Percentiles rank a stretch among this genome's conserved stretches.
Conservation (phyloP, 192 early-diverging fungal genomes). For the Linnemannia hyalina region DNA sequence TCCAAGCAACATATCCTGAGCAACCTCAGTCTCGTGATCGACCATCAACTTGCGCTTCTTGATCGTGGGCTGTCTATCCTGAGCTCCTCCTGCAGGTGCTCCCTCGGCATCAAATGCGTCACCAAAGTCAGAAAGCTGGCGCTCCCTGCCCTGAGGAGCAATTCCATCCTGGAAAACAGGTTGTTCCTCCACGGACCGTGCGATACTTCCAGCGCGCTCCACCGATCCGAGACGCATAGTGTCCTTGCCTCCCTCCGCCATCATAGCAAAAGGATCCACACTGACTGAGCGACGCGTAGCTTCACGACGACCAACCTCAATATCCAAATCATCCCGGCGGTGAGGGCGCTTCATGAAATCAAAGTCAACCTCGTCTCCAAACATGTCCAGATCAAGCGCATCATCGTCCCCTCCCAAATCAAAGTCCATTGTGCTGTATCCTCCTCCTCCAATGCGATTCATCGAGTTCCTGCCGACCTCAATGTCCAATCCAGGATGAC, state of each 20-base stretch:
- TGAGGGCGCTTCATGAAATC: conserved; percentile 55
- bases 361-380: conserved; percentile 47
- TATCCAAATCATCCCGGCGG: conserved; percentile 57
- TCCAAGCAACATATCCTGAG: conserved; percentile 48
- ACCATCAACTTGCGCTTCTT: conserved; percentile 73
- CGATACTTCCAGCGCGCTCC: conserved; percentile 39
- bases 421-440: conserved; percentile 53
- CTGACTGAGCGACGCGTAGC: conserved; percentile 38
- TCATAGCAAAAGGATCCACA: conserved; percentile 56
- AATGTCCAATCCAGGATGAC: conserved; percentile 48
- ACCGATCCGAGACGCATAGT: conserved; percentile 20
- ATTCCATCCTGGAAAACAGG: conserved; percentile 61
- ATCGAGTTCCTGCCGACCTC: conserved; percentile 50
- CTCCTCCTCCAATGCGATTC: conserved; percentile 59
- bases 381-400: conserved; percentile 40
- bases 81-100: conserved; percentile 35
- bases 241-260: conserved; percentile 21
- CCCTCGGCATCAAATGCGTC: conserved; percentile 60
- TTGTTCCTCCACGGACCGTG: conserved; percentile 53
- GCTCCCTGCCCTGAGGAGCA: conserved; percentile 60
- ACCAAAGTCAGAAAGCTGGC: conserved; percentile 65
- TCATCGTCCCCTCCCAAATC: conserved; percentile 46
- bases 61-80: conserved; percentile 25
- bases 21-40: conserved; percentile 78
- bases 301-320: conserved; percentile 71